A percentile compares a stretch with the other conserved stretches of the same genome.
phyloP scores from a whole-genome alignment of 2,329 filamentous ascomycete species.

The Aschersonia sp. region DNA sequence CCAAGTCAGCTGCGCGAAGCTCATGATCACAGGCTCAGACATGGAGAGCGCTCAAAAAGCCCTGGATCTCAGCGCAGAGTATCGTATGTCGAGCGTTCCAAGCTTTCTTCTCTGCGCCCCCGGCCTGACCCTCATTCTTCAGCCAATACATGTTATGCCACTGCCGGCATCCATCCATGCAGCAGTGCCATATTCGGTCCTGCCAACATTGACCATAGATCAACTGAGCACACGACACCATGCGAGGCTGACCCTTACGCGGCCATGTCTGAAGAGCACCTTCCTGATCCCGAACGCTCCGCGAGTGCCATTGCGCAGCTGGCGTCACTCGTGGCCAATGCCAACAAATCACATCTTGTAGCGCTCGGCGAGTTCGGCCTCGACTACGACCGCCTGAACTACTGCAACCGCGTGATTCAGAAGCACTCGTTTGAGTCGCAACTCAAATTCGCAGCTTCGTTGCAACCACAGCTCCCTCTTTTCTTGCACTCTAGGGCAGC shows the following conservation, averaged over 20 bases:
- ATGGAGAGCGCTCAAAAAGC: slow-evolving; percentile 64
- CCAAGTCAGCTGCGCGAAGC: slow-evolving; percentile 68
- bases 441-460: slow-evolving; percentile 56
- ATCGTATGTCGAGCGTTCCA: slow-evolving; percentile 41
- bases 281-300: slow-evolving; percentile 29
- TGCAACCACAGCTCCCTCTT: slow-evolving; percentile 64
- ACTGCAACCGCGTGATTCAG: slow-evolving; percentile 66
- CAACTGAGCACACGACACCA: slow-evolving; percentile 24
- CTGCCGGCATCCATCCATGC: slow-evolving; percentile 89
- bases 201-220: slow-evolving; percentile 28
- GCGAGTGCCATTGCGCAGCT: slow-evolving; percentile 42
- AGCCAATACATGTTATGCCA: slow-evolving; percentile 77
- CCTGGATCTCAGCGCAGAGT: slow-evolving; percentile 55
- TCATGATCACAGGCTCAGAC: slow-evolving; percentile 89
- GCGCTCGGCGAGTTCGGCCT: slow-evolving; percentile 93
- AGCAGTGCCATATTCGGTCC: slow-evolving; percentile 64
- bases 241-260: slow-evolving; percentile 37
- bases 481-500: slow-evolving; percentile 89
- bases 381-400: slow-evolving; percentile 84
- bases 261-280: slow-evolving; percentile 33
- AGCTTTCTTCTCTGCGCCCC: not conserved
- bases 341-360: slow-evolving; percentile 38
- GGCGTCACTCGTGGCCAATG: slow-evolving; percentile 45
- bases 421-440: slow-evolving; percentile 75
- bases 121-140: not conserved